Evolutionary conservation across 2,329 filamentous ascomycete genomes (phyloP), one percentile per base, ranked within the genome.

Genomic region (Zarea fungicola): DNA sequence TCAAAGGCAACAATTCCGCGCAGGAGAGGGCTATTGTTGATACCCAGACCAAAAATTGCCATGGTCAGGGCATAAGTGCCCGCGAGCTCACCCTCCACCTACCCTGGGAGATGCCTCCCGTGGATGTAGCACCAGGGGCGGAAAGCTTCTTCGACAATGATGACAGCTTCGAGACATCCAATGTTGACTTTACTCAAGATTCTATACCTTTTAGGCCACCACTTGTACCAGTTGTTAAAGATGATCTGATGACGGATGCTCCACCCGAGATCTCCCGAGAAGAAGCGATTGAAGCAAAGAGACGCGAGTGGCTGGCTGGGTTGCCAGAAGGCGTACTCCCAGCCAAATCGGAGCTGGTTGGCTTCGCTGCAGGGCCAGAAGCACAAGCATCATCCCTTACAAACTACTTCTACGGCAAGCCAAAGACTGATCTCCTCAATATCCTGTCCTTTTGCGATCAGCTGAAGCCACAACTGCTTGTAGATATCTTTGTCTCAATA

Each of bases 381-480:
- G 63, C 69, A 11, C 62, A 65, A 1, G 59, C 61, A 22, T 49
- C 54, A n/a, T 56, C 62, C 35, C 64, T 68, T 19, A 58, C 60
- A 16, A 60, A 65, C 26, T 73, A 73, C 50, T 73, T 73, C 50
- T 61, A 58, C 18, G 51, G 54, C 7, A 64, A 69, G 50, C 61
- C 60, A 41, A 67, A 60, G 41, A 65, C 59, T 5, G 69, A 73
- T 44, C 57, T 71, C 1, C 58, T 73, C 21, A 68, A 69, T 26
- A 55, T 73, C 9, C 53, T 74, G 3, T 65, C 65, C 3, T 64
- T 73, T 31, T 69, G 67, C 50, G 68, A 73, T 42, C 67, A 68
- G 49, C 56, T 72, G 13, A 60, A 65, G 21, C 67, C 70, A 2
- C 66, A 69, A 28, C 65, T 73, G 10, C 60, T 74, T 2, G 62